phyloP scores from a whole-genome alignment of 2,329 filamentous ascomycete genomes.

The Paracorniculantispora psalliotae region DNA sequence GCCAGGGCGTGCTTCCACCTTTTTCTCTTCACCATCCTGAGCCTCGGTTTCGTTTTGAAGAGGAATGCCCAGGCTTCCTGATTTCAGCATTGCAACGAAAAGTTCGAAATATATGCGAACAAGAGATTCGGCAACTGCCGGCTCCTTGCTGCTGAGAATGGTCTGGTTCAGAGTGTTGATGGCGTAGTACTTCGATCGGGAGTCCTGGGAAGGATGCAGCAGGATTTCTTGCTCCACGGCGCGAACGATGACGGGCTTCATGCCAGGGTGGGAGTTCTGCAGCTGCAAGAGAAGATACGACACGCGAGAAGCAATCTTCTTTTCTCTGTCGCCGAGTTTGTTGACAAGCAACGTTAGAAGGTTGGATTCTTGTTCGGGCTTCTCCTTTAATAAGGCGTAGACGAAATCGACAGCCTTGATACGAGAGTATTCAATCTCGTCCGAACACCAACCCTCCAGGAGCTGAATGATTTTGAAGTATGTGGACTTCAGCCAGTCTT shows the following conservation, averaged over 20 bases:
- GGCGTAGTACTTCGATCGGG: conserved; percentile 90
- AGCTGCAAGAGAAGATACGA: conserved; percentile 93
- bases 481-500: conserved; percentile 89
- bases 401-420: conserved; percentile 85
- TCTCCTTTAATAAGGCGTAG: conserved; percentile 86
- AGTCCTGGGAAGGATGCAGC: conserved; percentile 79
- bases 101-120: conserved; percentile 89
- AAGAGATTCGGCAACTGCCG: conserved; percentile 71
- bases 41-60: conserved; percentile 42
- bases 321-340: conserved; percentile 91
- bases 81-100: conserved; percentile 78
- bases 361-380: conserved; percentile 96
- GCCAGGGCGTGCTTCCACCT: conserved; percentile 9
- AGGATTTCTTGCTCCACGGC: conserved; percentile 84
- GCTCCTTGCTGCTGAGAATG: conserved; percentile 79
- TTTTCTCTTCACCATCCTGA: conserved; percentile 27
- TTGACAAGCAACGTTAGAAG: conserved; percentile 86
- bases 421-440: conserved; percentile 92
- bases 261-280: conserved; percentile 80
- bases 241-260: conserved; percentile 85
- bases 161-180: conserved; percentile 97
- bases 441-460: conserved; percentile 86
- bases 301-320: conserved; percentile 89
- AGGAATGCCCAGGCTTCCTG: conserved; percentile 31
- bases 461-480: conserved; percentile 93